phyloP scores from a whole-genome alignment of 2,329 filamentous ascomycete species.

The Fusarium sp. region DNA sequence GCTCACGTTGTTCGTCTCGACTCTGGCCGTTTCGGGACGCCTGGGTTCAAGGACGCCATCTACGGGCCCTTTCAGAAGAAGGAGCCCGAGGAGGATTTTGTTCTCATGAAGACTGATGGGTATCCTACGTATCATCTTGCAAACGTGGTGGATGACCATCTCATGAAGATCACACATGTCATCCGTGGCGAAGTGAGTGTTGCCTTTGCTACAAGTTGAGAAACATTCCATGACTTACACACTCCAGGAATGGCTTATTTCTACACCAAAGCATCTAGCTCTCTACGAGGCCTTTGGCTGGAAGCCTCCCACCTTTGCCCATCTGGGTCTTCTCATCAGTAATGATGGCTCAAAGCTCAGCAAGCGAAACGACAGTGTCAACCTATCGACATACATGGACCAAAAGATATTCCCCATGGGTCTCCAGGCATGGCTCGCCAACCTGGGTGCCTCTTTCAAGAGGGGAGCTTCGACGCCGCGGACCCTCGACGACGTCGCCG shows the following conservation, averaged over 20 bases:
- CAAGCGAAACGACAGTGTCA: constrained; percentile 76
- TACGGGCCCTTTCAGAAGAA: constrained; percentile 75
- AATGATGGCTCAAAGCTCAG: constrained; percentile 80
- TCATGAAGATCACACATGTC: constrained; percentile 96
- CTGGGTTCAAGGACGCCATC: constrained; percentile 80
- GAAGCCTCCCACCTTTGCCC: constrained; percentile 80
- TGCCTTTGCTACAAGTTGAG: neutral
- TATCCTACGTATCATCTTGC: constrained; percentile 97
- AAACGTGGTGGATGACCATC: constrained; percentile 95
- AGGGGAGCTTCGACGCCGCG: constrained; percentile 43
- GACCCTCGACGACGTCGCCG: constrained; percentile 75
- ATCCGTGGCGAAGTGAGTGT: constrained; percentile 80
- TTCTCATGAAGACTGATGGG: constrained; percentile 91
- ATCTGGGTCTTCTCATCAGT: constrained; percentile 81
- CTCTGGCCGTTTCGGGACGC: constrained; percentile 65
- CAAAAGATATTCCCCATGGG: constrained; percentile 61
- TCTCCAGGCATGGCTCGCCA: constrained; percentile 82
- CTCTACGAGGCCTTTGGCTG: constrained; percentile 84
- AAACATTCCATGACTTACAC: neutral
- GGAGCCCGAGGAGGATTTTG: constrained; percentile 78
- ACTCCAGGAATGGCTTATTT: constrained; percentile 89
- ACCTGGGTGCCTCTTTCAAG: constrained; percentile 64
- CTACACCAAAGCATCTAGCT: constrained; percentile 79
- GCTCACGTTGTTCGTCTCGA: constrained; percentile 82
- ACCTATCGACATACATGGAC: constrained; percentile 63